phyloP scores from a whole-genome alignment of 345 rosid genomes.

The Corymbia maculata region DNA sequence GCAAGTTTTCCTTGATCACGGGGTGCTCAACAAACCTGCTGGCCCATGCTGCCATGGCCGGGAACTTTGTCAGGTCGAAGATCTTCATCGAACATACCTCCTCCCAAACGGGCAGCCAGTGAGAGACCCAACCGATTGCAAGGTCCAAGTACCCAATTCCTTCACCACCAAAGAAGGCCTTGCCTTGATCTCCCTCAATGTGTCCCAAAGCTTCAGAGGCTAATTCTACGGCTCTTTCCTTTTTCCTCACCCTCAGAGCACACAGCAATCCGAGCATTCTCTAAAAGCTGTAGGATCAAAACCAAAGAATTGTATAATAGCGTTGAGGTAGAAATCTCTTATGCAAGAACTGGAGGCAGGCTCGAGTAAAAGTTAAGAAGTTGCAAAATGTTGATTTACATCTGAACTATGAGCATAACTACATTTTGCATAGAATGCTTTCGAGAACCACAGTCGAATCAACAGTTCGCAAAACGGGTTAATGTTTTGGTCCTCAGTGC shows the following conservation, averaged over 20 bases:
- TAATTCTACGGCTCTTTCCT: neutral
- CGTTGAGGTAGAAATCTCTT: neutral
- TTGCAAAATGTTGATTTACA: neutral
- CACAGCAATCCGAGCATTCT: neutral
- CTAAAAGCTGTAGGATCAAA: neutral
- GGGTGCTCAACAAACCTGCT: constrained; percentile 10
- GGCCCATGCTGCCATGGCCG: constrained; percentile 12
- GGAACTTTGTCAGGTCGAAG: constrained; percentile 5
- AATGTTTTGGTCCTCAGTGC: neutral
- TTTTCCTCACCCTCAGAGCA: constrained; percentile 6
- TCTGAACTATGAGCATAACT: neutral
- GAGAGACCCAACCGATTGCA: constrained; percentile 8
- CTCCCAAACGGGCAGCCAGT: constrained; percentile 19
- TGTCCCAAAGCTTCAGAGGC: constrained; percentile 12
- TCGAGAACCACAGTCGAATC: neutral
- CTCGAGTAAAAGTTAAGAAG: neutral
- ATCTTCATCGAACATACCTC: constrained; percentile 14
- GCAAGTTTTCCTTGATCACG: constrained; percentile 12
- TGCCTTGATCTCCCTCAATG: constrained; percentile 17
- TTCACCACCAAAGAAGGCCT: constrained; percentile 15
- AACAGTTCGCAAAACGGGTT: too few species aligned
- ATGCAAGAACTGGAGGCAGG: neutral
- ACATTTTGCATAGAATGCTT: neutral
- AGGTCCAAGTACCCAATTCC: constrained; percentile 25
- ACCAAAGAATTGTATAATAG: neutral